These are phyloP conservation scores for Solioccasus polychromus DNA, from an alignment of 768 basidiomycete genomes.

Conservation along the genomic window DNA sequence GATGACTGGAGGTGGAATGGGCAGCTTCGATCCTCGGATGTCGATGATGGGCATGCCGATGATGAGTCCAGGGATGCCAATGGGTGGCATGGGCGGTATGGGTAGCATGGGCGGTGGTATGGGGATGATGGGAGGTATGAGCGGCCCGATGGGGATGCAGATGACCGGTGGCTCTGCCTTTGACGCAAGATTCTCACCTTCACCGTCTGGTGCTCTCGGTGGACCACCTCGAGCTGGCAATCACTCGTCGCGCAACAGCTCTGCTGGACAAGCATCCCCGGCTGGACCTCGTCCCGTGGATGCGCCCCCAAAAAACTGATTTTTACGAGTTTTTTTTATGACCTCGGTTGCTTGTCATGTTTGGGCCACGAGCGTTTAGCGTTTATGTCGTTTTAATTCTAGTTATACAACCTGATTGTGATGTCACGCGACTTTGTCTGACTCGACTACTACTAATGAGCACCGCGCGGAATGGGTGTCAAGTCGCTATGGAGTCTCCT, in stretches of 20 bases:
- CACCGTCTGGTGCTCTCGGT: conserved; percentile 27
- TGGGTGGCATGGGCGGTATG: conserved; percentile 44
- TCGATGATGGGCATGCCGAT: conserved; percentile 79
- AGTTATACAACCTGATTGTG: too few relatives aligned
- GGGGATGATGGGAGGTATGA: conserved; percentile 44
- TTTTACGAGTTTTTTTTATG: conserved; percentile 11
- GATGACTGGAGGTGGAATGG: conserved; percentile 56
- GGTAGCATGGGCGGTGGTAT: conserved; percentile 42
- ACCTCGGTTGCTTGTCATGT: conserved; percentile 11
- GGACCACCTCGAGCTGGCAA: conserved; percentile 29
- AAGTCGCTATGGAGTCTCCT: conserved; percentile 94
- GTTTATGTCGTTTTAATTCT: conserved; percentile 18
- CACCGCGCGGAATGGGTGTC: conserved; percentile 71
- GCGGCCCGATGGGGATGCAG: conserved; percentile 49
- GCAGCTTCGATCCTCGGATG: conserved; percentile 74
- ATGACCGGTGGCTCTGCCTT: conserved; percentile 64
- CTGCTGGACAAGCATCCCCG: conserved; percentile 55
- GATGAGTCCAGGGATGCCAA: conserved; percentile 47
- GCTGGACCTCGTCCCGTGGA: conserved; percentile 34
- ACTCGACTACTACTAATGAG: neutral
- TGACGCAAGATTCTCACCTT: conserved; percentile 53
- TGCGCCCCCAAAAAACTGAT: conserved; percentile 26
- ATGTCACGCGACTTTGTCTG: conserved; percentile 10
- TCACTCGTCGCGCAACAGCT: conserved; percentile 46
- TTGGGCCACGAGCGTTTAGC: conserved; percentile 13